Conservation (phyloP, 2,329 filamentous ascomycete species). For the Lasiodiplodia sp. region DNA sequence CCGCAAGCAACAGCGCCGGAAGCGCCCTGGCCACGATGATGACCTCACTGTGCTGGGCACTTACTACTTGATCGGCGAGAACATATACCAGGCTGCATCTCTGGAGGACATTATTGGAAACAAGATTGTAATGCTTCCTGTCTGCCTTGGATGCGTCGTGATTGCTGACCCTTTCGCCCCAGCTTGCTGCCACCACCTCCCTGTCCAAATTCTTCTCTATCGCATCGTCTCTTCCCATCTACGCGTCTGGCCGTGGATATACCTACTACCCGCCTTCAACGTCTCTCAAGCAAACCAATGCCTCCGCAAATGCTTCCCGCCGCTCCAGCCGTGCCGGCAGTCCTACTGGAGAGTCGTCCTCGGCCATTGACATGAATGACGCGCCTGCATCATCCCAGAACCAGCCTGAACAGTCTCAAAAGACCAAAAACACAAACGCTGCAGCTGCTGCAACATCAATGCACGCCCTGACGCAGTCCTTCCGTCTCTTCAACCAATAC, state of each 20-base stretch:
- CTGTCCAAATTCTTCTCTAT: constrained; percentile 63
- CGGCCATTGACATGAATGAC: constrained; percentile 32
- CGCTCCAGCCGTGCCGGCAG: constrained; percentile 48
- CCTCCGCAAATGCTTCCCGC: constrained; percentile 43
- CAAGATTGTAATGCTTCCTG: constrained; percentile 54
- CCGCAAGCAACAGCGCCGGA: constrained; percentile 58
- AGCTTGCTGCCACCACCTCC: constrained; percentile 64
- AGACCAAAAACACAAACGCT: constrained; percentile 17
- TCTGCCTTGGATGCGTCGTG: not conserved
- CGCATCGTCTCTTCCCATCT: constrained; percentile 62
- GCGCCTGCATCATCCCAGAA: constrained; percentile 33
- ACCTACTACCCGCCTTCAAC: constrained; percentile 62
- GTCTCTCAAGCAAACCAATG: constrained; percentile 38
- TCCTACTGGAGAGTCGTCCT: constrained; percentile 36
- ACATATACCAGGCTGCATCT: constrained; percentile 68
- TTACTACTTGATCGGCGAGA: constrained; percentile 68
- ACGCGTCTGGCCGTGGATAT: constrained; percentile 66
- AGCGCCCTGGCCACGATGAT: constrained; percentile 54
- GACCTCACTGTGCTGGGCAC: constrained; percentile 63
- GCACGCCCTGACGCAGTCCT: constrained; percentile 50
- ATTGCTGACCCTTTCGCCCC: constrained; percentile 1
- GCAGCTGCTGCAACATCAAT: constrained; percentile 37
- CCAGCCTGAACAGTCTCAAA: constrained; percentile 9
- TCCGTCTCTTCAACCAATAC: constrained; percentile 60
- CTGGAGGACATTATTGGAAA: constrained; percentile 65